phyloP scores from a whole-genome alignment of 805 yeast species.

The Priceomyces medius region DNA sequence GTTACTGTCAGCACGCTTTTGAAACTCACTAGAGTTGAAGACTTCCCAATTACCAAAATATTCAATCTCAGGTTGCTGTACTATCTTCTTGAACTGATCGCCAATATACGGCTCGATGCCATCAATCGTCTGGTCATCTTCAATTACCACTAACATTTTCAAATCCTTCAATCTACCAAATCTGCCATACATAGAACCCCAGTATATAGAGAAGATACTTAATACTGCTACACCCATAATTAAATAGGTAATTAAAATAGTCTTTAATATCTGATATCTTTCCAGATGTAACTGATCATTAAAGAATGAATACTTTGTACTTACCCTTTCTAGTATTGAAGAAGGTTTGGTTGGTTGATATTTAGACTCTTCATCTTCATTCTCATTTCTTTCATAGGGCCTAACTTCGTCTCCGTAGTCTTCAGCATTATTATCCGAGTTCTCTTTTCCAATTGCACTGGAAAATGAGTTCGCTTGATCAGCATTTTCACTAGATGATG shows the following conservation, averaged over 20 bases:
- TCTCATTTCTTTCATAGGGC: background rate
- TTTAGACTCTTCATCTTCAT: background rate
- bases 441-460: background rate
- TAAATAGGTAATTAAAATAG: conserved; percentile 21
- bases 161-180: conserved; percentile 29
- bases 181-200: conserved; percentile 40
- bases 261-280: conserved; percentile 17
- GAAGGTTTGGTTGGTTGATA: background rate
- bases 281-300: conserved; percentile 20
- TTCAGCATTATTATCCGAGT: background rate
- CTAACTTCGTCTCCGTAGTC: background rate
- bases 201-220: conserved; percentile 37
- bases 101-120: conserved; percentile 48
- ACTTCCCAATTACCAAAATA: conserved; percentile 38
- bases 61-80: conserved; percentile 23
- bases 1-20: conserved; percentile 25
- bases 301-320: conserved; percentile 32
- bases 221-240: conserved; percentile 34
- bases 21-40: conserved; percentile 26
- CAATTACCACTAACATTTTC: conserved; percentile 37
- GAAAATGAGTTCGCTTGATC: background rate
- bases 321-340: conserved; percentile 21
- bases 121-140: conserved; percentile 25
- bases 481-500: background rate
- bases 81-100: conserved; percentile 34